Base-by-base conservation (phyloP, 1,284 basidiomycete species). In the Cryptococcus sp. region DNA sequence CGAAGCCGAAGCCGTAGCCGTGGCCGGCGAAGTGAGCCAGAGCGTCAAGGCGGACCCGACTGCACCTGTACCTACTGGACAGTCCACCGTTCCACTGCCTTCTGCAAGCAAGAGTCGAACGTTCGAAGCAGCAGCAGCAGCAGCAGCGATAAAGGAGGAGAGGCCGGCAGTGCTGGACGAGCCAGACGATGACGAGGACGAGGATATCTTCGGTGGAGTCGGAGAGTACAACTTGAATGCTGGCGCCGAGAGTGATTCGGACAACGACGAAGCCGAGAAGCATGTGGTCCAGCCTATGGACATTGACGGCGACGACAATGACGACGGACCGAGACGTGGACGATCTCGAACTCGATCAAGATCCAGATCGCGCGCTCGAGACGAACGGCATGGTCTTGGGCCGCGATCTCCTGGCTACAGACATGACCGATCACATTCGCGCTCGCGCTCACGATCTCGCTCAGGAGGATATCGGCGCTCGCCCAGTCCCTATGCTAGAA, bases 171-270 rank as follows among this genome's bases (percentile, higher is more conserved):
- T 13, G 7, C 31, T 13, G 31, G 31, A 4, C 10, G 31, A 35
- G 31, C 31, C 31, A 35, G 31, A 35, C 31, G 31, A 55, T 27
- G 55, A 69, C 16, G 79, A 81, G 10, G 55, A 69, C 16, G 79
- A 81, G 10, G 81, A 84, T 59, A 95, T 95, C 56, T 96, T 96
- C 74, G 89, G 86, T 1, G 92, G 82, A 52, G 91, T 85, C 1
- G 91, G 88, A 8, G 89, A 91, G 45, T 96, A 95, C 74, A 86
- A 83, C 41, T 85, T 86, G 20, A 84, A 86, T 16, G 83, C 82
- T 15, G 69, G 48, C 5, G 67, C 64, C 1, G 66, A 65, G n/a
- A 72, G 69, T 15, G 71, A 68, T 45, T 64, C 62, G 11, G 66
- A 65, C 16, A 60, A 66, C 1, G 70, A 72, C n/a, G 60, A 66